These are phyloP conservation scores for Dactylella cylindrospora DNA, from an alignment of 2,329 filamentous ascomycete species.

Conservation along the genomic window DNA sequence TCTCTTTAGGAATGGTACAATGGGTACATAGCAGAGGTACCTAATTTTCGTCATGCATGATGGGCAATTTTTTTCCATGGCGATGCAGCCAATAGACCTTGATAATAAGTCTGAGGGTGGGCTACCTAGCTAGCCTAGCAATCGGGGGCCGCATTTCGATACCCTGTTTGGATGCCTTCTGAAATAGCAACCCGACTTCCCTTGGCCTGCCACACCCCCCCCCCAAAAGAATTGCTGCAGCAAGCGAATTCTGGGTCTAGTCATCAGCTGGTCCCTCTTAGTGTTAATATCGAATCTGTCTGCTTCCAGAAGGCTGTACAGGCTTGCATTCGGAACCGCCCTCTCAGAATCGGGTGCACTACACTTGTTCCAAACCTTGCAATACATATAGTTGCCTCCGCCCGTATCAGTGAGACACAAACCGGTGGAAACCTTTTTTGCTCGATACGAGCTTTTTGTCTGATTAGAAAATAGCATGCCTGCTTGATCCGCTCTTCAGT, in stretches of 20 bases:
- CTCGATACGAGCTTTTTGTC: conserved; percentile 38
- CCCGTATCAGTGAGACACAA: conserved; percentile 22
- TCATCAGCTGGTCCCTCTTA: too few species aligned
- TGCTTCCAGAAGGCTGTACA: conserved; percentile 40
- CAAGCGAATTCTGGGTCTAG: too few species aligned
- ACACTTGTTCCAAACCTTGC: conserved; percentile 6
- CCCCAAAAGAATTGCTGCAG: too few species aligned
- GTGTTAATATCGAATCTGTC: conserved; percentile 4
- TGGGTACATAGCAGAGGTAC: conserved; percentile 25
- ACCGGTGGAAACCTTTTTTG: conserved; percentile 19
- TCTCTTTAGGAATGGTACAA: not conserved
- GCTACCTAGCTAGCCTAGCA: conserved; percentile 42
- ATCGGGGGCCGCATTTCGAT: conserved; percentile 11
- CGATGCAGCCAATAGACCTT: conserved; percentile 7
- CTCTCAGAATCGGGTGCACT: not conserved
- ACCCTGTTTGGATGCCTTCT: conserved; percentile 35
- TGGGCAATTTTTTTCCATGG: conserved; percentile 6
- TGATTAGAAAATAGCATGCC: too few species aligned
- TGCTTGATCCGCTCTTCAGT: too few species aligned
- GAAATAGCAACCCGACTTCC: conserved; percentile 29
- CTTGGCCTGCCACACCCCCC: too few species aligned
- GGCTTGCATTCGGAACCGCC: conserved; percentile 16
- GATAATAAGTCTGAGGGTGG: too few species aligned
- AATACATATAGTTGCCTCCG: conserved; percentile 31
- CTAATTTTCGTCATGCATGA: conserved; percentile 24